phyloP scores from a whole-genome alignment of 225 moss, liverwort and hornwort species.

The Sphagnum contortum region DNA sequence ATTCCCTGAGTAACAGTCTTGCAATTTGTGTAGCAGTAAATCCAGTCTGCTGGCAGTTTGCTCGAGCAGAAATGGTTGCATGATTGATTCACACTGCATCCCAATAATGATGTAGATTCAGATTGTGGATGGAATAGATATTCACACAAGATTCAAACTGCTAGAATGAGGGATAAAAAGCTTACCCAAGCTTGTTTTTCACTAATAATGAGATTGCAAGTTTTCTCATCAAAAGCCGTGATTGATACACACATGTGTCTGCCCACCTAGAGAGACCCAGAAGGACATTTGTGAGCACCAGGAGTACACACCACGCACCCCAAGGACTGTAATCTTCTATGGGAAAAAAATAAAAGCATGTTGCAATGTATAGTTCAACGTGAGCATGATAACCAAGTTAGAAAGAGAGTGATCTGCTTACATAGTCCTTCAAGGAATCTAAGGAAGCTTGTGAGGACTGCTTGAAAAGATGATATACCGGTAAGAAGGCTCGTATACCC shows the following conservation, averaged over 20 bases:
- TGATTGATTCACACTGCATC: too few species aligned
- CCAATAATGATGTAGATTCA: too few species aligned
- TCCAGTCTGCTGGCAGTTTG: too few species aligned
- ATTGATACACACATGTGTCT: constrained; percentile 34
- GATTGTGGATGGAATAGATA: too few species aligned
- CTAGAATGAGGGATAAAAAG: not conserved
- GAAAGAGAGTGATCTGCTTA: constrained; percentile 11
- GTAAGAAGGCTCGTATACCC: constrained; percentile 53
- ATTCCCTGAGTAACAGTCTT: too few species aligned
- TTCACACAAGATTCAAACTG: too few species aligned
- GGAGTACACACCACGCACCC: not conserved
- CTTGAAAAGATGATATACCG: constrained; percentile 33
- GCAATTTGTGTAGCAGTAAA: too few species aligned
- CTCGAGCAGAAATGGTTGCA: too few species aligned
- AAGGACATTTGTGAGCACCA: not conserved
- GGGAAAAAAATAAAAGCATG: not conserved
- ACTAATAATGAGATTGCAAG: constrained; percentile 40
- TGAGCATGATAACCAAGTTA: too few species aligned
- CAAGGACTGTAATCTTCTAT: not conserved
- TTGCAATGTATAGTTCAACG: too few species aligned
- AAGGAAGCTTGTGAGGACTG: constrained; percentile 11
- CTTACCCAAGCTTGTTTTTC: constrained; percentile 56
- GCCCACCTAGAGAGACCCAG: constrained; percentile 24
- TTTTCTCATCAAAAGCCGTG: constrained; percentile 30
- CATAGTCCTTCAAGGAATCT: constrained; percentile 38